Percentiles rank a stretch among this genome's conserved stretches.
Conservation (phyloP, 2,329 filamentous ascomycete genomes). For the Epichloe glyceriae region DNA sequence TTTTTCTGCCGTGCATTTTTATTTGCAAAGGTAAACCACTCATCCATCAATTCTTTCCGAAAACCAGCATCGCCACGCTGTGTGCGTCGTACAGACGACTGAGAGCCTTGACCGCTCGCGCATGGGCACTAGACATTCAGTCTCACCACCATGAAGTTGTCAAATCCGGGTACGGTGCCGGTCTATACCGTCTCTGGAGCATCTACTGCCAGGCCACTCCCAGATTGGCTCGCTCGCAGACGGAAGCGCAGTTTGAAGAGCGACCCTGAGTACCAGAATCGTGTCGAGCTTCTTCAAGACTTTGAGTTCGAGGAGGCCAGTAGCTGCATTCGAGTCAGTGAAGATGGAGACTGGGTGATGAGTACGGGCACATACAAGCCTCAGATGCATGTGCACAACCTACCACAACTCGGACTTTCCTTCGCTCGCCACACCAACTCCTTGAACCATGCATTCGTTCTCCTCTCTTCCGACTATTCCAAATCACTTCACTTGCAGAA, state of each 20-base stretch:
- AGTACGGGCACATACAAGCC: constrained; percentile 66
- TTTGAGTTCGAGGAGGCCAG: constrained; percentile 97
- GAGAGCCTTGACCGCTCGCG: neutral
- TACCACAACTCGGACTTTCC: constrained; percentile 86
- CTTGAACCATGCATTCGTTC: constrained; percentile 79
- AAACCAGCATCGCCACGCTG: neutral
- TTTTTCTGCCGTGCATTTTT: neutral
- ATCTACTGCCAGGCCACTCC: constrained; percentile 72
- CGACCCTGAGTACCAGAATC: constrained; percentile 83
- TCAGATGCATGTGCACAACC: constrained; percentile 81
- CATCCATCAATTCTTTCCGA: neutral
- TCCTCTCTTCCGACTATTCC: constrained; percentile 82
- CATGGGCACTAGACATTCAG: neutral
- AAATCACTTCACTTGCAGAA: constrained; percentile 91
- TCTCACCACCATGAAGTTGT: constrained; percentile 54
- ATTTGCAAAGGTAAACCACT: neutral
- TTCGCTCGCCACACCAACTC: constrained; percentile 85
- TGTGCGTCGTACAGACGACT: neutral
- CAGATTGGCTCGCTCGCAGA: constrained; percentile 87
- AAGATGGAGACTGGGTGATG: constrained; percentile 96
- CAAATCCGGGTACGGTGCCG: constrained; percentile 68
- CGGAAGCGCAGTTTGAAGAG: constrained; percentile 86
- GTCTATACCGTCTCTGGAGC: constrained; percentile 94
- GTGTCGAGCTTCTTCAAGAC: constrained; percentile 89
- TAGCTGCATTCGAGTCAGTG: constrained; percentile 75